These are phyloP conservation scores for Funneliformis mosseae DNA, from an alignment of 192 early-diverging fungal species.

Conservation along the genomic window DNA sequence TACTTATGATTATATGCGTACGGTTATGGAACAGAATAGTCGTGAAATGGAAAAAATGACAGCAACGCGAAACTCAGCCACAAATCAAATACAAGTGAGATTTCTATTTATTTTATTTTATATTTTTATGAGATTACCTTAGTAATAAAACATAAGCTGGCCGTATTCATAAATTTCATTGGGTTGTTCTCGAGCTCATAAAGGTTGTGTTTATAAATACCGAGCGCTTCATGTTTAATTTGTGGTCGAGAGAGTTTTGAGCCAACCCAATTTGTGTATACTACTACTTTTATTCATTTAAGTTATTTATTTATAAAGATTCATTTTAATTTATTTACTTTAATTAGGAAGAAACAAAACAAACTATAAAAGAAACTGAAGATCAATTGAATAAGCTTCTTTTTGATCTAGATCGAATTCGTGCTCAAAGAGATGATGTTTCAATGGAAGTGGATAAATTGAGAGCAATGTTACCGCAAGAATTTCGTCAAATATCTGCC, in stretches of 20 bases:
- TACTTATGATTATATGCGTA: background rate
- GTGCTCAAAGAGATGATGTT: constrained; percentile 37
- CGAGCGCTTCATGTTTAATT: no score
- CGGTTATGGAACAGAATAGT: constrained; percentile 6
- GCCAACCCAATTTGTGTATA: background rate
- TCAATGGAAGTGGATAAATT: constrained; percentile 38
- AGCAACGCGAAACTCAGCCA: background rate
- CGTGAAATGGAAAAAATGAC: constrained; percentile 6
- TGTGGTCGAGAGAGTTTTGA: no score
- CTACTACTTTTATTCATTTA: background rate
- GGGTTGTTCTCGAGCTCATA: no score
- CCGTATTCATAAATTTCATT: no score
- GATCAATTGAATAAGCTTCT: constrained; percentile 14
- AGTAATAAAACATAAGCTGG: background rate
- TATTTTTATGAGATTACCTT: background rate
- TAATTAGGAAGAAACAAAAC: constrained; percentile 3
- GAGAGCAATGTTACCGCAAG: constrained; percentile 33
- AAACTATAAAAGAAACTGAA: background rate
- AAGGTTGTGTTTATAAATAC: no score
- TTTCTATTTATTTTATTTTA: background rate
- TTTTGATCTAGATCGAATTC: constrained; percentile 32
- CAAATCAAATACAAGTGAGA: constrained; percentile 12
- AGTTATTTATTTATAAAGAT: background rate
- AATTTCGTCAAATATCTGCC: constrained; percentile 29
- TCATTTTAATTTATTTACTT: background rate